Conservation (phyloP, 2,329 filamentous ascomycete genomes). For the Colletotrichum viniferum region DNA sequence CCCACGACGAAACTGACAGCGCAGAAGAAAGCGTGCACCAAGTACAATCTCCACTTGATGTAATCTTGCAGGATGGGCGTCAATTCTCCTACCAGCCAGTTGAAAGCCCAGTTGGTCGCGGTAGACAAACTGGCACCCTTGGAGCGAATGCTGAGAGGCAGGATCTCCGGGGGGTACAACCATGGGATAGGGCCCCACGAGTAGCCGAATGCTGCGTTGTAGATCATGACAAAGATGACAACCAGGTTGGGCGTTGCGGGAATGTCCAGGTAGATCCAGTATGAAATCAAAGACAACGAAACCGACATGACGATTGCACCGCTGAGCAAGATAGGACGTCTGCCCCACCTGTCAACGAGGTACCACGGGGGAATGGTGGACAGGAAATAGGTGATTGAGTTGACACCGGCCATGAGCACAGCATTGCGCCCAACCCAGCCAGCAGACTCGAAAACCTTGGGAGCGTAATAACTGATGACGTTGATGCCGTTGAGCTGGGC, state of each 20-base stretch:
- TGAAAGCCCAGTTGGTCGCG: constrained; percentile 97
- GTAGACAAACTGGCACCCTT: constrained; percentile 97
- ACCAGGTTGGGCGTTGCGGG: constrained; percentile 79
- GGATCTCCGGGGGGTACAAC: constrained; percentile 98
- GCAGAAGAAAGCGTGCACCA: constrained; percentile 97
- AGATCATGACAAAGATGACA: constrained; percentile 95
- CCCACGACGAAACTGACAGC: constrained; percentile 94
- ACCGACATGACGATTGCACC: constrained; percentile 90
- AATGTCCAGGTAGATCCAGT: constrained; percentile 92
- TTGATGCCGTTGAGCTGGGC: constrained; percentile 99
- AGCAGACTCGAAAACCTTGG: constrained; percentile 93
- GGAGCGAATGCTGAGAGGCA: constrained; percentile 93
- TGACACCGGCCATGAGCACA: constrained; percentile 96
- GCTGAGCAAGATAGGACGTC: constrained; percentile 85
- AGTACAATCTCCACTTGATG: constrained; percentile 93
- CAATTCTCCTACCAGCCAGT: constrained; percentile 95
- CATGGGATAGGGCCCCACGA: constrained; percentile 97
- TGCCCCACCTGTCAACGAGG: constrained; percentile 89
- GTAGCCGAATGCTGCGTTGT: constrained; percentile 96
- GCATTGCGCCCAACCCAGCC: constrained; percentile 93
- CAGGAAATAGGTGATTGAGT: constrained; percentile 85
- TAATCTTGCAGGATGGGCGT: constrained; percentile 90
- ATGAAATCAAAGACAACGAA: constrained; percentile 87
- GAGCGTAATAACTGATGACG: constrained; percentile 98
- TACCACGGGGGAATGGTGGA: constrained; percentile 98